Conservation (phyloP, 345 rosid species). For the Corymbia maculata region DNA sequence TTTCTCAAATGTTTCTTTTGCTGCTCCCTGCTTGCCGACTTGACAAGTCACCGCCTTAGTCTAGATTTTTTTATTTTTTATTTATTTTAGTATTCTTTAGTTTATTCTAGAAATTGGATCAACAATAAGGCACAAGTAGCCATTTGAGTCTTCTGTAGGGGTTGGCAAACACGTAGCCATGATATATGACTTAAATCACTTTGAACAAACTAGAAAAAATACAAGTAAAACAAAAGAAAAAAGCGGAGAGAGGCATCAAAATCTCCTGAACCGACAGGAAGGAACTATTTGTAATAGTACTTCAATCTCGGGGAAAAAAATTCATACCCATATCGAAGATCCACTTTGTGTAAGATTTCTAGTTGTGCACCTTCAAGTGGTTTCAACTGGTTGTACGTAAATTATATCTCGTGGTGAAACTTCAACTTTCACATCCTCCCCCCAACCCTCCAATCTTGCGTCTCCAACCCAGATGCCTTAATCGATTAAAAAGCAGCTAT, state of each 20-base stretch:
- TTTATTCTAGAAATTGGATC: too few species aligned
- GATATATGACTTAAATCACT: neutral
- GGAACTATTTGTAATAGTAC: neutral
- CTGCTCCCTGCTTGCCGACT: too few species aligned
- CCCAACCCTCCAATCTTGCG: conserved; percentile 84
- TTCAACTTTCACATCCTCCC: conserved; percentile 83
- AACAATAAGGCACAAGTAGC: neutral
- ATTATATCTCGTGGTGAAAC: conserved; percentile 88
- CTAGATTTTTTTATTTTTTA: too few species aligned
- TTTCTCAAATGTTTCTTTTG: too few species aligned
- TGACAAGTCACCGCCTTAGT: too few species aligned
- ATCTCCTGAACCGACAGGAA: neutral
- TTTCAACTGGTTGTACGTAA: conserved; percentile 1
- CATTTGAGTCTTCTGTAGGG: neutral
- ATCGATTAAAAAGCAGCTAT: neutral
- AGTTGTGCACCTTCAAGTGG: conserved; percentile 54
- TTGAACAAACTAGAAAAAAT: neutral
- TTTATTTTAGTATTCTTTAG: too few species aligned
- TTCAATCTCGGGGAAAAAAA: neutral
- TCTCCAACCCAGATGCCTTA: conserved; percentile 69
- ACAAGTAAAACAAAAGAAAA: neutral
- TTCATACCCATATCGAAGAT: conserved; percentile 85
- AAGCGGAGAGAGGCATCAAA: neutral
- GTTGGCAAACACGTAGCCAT: neutral
- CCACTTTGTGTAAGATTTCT: conserved; percentile 75